Evolutionary conservation across 164 flowering plant genomes (phyloP).

Genomic region (Aristolochia californica): DNA sequence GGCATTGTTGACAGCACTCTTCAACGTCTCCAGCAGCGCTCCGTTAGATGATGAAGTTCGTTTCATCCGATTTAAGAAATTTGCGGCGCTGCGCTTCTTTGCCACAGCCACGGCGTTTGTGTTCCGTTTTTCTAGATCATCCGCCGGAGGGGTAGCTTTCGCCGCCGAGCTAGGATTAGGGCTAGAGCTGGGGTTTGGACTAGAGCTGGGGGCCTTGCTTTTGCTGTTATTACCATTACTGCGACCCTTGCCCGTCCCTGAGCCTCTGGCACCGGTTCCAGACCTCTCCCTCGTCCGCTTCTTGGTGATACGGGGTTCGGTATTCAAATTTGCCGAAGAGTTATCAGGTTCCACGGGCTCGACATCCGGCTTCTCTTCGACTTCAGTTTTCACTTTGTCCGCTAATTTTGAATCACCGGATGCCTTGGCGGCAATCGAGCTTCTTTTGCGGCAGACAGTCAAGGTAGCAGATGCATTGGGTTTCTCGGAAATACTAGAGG

Average conservation of each 20-base stretch:
- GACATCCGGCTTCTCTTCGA: conserved; percentile 3
- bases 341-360: conserved; percentile 6
- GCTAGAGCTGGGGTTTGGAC: conserved; percentile 2
- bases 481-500: neutral
- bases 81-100: conserved; percentile 60
- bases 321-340: conserved; percentile 16
- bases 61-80: conserved; percentile 72
- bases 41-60: conserved; percentile 21
- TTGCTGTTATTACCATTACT: neutral
- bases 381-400: neutral
- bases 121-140: neutral
- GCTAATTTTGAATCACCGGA: conserved; percentile 1
- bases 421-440: conserved; percentile 10
- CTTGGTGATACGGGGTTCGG: conserved; percentile 5
- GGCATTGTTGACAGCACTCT: neutral
- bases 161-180: conserved; percentile 9
- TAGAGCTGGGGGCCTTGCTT: neutral
- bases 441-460: conserved; percentile 14
- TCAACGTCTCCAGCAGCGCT: conserved; percentile 9
- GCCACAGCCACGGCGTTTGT: conserved; percentile 2
- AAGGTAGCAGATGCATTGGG: conserved; percentile 6
- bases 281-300: conserved; percentile 15
- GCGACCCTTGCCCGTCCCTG: conserved; percentile 1
- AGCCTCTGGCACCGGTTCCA: neutral
- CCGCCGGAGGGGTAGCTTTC: neutral